Percentiles rank a stretch among this genome's conserved stretches.
Conservation (phyloP, 768 basidiomycete genomes). For the Suillus plorans region DNA sequence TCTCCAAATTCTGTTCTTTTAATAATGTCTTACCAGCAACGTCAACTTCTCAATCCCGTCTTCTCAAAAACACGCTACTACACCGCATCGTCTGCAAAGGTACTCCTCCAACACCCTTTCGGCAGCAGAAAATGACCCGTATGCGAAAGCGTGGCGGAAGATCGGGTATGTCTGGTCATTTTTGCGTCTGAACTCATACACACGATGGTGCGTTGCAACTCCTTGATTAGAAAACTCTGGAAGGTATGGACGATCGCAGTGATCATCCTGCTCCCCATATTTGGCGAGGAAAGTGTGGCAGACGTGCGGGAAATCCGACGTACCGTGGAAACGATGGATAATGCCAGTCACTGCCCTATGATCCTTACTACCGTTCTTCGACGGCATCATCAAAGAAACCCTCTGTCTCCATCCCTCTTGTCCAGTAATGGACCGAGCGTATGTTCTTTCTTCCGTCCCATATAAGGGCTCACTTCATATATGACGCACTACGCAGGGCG, state of each 20-base stretch:
- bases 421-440: conserved; percentile 11
- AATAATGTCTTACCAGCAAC: too few relatives aligned
- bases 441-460: conserved; percentile 15
- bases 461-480: background rate
- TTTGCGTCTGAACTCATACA: background rate
- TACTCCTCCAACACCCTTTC: too few relatives aligned
- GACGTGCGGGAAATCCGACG: conserved; percentile 42
- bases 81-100: too few relatives aligned
- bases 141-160: conserved; percentile 11
- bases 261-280: conserved; percentile 21
- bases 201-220: conserved; percentile 13
- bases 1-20: too few relatives aligned
- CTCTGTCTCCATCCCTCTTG: conserved; percentile 34
- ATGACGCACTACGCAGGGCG: conserved; percentile 25
- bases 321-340: conserved; percentile 50
- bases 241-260: conserved; percentile 32
- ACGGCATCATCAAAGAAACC: conserved; percentile 40
- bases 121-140: too few relatives aligned
- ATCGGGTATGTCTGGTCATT: conserved; percentile 26
- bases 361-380: conserved; percentile 39
- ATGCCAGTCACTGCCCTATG: conserved; percentile 38
- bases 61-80: too few relatives aligned
- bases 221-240: conserved; percentile 21
- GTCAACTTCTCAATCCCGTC: too few relatives aligned
- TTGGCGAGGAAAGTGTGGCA: conserved; percentile 30